Conservation (phyloP, 2,329 filamentous ascomycete species). For the Didymella pinodella region DNA sequence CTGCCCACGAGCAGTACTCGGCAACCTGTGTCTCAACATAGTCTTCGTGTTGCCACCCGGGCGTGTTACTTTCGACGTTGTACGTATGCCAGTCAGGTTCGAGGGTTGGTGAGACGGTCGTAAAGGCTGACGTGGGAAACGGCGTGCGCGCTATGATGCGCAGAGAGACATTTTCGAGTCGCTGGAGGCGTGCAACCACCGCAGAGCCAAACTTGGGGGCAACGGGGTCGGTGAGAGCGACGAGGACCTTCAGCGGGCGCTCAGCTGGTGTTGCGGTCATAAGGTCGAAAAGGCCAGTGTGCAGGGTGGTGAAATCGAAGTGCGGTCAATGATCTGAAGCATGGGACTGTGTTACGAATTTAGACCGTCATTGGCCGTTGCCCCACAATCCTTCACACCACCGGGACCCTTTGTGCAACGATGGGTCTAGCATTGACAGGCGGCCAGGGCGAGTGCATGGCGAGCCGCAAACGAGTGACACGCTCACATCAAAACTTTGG, state of each 20-base stretch:
- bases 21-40: slow-evolving; percentile 62
- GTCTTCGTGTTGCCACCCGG: slow-evolving; percentile 38
- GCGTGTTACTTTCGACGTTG: slow-evolving; percentile 28
- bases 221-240: slow-evolving; percentile 70
- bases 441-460: slow-evolving; percentile 3
- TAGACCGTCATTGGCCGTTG: slow-evolving; percentile 36
- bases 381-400: slow-evolving; percentile 19
- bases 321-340: slow-evolving; percentile 15
- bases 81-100: slow-evolving; percentile 45
- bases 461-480: slow-evolving; percentile 2
- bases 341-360: slow-evolving; percentile 20
- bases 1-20: slow-evolving; percentile 85
- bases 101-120: slow-evolving; percentile 36
- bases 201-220: slow-evolving; percentile 72
- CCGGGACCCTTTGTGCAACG: slow-evolving; percentile 5
- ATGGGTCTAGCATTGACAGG: slow-evolving; percentile 9
- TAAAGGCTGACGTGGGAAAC: slow-evolving; percentile 33
- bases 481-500: background rate
- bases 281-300: slow-evolving; percentile 13
- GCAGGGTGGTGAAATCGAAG: slow-evolving; percentile 15
- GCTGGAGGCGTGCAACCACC: slow-evolving; percentile 72
- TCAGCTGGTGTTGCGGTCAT: slow-evolving; percentile 34
- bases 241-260: slow-evolving; percentile 60
- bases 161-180: slow-evolving; percentile 68
- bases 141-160: slow-evolving; percentile 43